These are phyloP conservation scores for Theileria orientalis DNA, from an alignment of 169 alveolate species.

Conservation along the genomic window DNA sequence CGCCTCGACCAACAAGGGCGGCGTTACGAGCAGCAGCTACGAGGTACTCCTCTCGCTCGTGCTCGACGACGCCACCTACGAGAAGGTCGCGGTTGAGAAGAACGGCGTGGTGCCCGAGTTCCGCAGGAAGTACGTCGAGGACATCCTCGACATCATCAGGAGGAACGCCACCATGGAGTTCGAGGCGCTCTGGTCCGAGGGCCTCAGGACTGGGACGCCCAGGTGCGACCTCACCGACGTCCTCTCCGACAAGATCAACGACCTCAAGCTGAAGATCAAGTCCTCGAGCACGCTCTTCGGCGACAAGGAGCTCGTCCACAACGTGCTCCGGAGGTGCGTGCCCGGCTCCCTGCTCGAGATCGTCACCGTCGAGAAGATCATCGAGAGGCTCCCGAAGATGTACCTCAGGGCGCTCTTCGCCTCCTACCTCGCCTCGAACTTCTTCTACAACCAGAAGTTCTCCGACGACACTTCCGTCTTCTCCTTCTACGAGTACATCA, in stretches of 20 bases:
- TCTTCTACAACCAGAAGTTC: slow-evolving; percentile 74
- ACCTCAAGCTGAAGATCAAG: slow-evolving; percentile 70
- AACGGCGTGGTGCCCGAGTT: slow-evolving; percentile 50
- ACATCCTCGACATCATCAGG: slow-evolving; percentile 66
- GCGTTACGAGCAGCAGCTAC: slow-evolving; percentile 82
- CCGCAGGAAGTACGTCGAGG: slow-evolving; percentile 69
- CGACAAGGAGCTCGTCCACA: slow-evolving; percentile 54
- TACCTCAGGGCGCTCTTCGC: slow-evolving; percentile 78
- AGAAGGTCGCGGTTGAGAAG: slow-evolving; percentile 37
- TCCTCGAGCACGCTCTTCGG: slow-evolving; percentile 69
- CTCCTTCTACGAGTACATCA: slow-evolving; percentile 77
- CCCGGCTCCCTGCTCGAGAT: slow-evolving; percentile 67
- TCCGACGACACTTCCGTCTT: slow-evolving; percentile 77
- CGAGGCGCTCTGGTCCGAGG: slow-evolving; percentile 73
- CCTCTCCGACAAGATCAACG: slow-evolving; percentile 74
- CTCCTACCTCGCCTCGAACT: slow-evolving; percentile 75
- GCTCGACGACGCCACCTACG: slow-evolving; percentile 64
- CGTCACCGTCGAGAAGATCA: slow-evolving; percentile 65
- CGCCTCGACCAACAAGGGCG: slow-evolving; percentile 85
- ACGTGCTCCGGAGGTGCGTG: slow-evolving; percentile 56
- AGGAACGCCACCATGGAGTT: slow-evolving; percentile 71
- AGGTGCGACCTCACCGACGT: slow-evolving; percentile 79
- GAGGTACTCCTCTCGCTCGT: slow-evolving; percentile 85
- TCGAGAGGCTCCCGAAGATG: slow-evolving; percentile 73
- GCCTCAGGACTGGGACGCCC: slow-evolving; percentile 74